A percentile compares a stretch with the other conserved stretches of the same genome.
Conservation (phyloP, 306 rosid genomes). For the Trichosanthes cucumerina region DNA sequence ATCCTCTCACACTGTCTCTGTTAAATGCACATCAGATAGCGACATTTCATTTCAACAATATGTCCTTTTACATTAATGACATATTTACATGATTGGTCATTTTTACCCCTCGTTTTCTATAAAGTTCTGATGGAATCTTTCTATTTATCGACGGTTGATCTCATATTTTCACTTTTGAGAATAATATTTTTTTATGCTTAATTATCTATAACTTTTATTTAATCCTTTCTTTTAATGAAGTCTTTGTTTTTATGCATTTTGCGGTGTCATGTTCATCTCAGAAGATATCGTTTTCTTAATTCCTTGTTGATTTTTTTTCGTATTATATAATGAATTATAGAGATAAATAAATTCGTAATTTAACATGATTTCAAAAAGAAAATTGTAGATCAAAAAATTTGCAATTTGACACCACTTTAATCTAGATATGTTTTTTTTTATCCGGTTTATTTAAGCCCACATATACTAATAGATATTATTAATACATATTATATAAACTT, state of each 20-base stretch:
- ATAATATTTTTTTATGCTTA: too few species aligned
- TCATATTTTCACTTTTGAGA: neutral
- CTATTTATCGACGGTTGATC: neutral
- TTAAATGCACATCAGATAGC: neutral
- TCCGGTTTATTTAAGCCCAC: too few species aligned
- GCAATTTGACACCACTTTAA: too few species aligned
- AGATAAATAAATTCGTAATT: too few species aligned
- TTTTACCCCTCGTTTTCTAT: neutral
- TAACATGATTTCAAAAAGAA: too few species aligned
- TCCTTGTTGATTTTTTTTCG: too few species aligned
- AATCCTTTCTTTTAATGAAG: too few species aligned
- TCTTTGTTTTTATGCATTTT: neutral
- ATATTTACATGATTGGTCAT: neutral
- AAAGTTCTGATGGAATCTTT: neutral
- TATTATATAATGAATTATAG: neutral
- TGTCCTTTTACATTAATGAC: slow-evolving; percentile 4
- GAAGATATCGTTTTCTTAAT: neutral
- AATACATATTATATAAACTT: too few species aligned
- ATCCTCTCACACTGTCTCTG: neutral
- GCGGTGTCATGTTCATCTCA: neutral
- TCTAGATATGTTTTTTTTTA: too few species aligned
- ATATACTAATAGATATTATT: too few species aligned
- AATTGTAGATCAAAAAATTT: too few species aligned
- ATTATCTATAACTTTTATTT: too few species aligned
- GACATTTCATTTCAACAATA: neutral